Conservation (phyloP, 1,284 basidiomycete genomes). For the Wallemia hederae region DNA sequence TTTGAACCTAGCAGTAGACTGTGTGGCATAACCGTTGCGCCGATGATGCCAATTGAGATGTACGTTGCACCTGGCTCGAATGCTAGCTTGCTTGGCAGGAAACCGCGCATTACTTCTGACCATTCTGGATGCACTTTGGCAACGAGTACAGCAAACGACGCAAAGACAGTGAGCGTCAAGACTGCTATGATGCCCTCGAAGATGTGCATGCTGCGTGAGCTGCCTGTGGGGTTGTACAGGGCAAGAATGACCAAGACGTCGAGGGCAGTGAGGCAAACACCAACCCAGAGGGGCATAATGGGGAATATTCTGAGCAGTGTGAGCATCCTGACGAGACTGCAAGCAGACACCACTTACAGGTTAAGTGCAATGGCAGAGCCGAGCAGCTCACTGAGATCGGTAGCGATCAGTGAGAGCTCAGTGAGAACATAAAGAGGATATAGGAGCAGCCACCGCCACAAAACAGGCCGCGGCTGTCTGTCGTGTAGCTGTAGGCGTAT, state of each 20-base stretch:
- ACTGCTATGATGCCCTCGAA: slow-evolving; percentile 41
- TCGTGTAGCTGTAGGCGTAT: slow-evolving; percentile 7
- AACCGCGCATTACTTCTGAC: slow-evolving; percentile 55
- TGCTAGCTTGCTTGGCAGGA: slow-evolving; percentile 36
- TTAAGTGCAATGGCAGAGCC: slow-evolving; percentile 50
- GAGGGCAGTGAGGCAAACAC: slow-evolving; percentile 48
- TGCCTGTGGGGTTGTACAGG: slow-evolving; percentile 8
- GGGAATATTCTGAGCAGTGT: slow-evolving; percentile 33
- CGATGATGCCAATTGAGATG: slow-evolving; percentile 38
- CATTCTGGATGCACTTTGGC: slow-evolving; percentile 43
- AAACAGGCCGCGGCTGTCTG: slow-evolving; percentile 1
- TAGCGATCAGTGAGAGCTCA: slow-evolving; percentile 60
- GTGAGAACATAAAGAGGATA: slow-evolving; percentile 23
- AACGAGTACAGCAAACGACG: slow-evolving; percentile 55
- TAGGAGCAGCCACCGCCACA: slow-evolving; percentile 12
- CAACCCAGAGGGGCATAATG: slow-evolving; percentile 41
- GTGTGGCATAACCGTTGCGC: slow-evolving; percentile 38
- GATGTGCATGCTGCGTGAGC: slow-evolving; percentile 13
- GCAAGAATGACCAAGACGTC: slow-evolving; percentile 47
- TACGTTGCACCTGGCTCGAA: slow-evolving; percentile 39
- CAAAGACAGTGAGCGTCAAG: slow-evolving; percentile 42
- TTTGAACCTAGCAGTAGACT: slow-evolving; percentile 29
- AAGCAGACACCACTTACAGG: slow-evolving; percentile 18
- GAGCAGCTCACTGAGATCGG: slow-evolving; percentile 32
- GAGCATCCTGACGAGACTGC: not conserved